Base-by-base conservation (phyloP, 2,329 filamentous ascomycete species). In the Ilyonectria sp. region DNA sequence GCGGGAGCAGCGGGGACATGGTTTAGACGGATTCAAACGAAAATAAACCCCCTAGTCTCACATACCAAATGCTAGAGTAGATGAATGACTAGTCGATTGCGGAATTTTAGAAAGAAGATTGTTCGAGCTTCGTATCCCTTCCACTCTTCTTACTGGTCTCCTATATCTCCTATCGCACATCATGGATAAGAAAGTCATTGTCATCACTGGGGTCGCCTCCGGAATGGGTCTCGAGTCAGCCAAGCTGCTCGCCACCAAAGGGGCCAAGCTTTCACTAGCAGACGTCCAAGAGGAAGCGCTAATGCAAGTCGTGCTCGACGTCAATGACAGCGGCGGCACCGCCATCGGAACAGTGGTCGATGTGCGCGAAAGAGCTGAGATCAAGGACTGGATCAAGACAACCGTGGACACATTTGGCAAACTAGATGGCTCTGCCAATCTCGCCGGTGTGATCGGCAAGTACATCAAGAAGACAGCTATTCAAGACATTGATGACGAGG, bases 111-210 rank as follows among this genome's bases (percentile, higher is more conserved):
- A 40, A 17, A 40, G 11, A 17, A 2, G 1, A 17, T 13, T 17
- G 2, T 17, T 17, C 37, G 6, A 40, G 13, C 13, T 40, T 40
- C 15, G 13, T 26, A 4, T 26, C 26, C 26, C 26, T 26, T 26
- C 26, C 26, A 1, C 5, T 26, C 26, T 26, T 26, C 26, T 26
- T 26, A 26, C 26, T 40, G 4, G 5, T 40, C 13, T 6, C 6
- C 17, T n/a, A 15, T 4, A 7, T 49, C n/a, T 29, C 13, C 13
- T 15, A 11, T 40, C 17, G 37, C 37, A 40, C 46, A 49, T 7
- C 21, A 57, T 57, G 55, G 29, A 57, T 3, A 44, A 57, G 15
- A 62, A 62, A 37, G 59, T 62, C 35, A 47, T 62, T 7, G 60
- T 55, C 19, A 63, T 63, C 21, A 63, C 60, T 6, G 60, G 60